Conservation (phyloP, 2,329 filamentous ascomycete genomes). For the Beauveria rudraprayagi region DNA sequence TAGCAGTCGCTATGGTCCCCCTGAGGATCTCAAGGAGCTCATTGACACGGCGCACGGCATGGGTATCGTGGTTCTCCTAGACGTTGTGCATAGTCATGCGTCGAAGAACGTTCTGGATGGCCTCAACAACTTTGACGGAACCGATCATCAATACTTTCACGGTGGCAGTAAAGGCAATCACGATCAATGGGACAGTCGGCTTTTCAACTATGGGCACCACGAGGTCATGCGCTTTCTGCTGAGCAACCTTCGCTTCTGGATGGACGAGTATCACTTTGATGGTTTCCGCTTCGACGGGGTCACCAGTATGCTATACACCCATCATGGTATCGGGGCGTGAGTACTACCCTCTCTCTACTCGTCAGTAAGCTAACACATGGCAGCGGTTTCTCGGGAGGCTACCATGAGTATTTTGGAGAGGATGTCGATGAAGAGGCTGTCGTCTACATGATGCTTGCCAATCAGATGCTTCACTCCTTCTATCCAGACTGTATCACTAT, state of each 20-base stretch:
- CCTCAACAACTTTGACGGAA: constrained; percentile 90
- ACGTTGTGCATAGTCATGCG: constrained; percentile 95
- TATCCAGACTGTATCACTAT: constrained; percentile 87
- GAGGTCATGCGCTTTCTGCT: constrained; percentile 94
- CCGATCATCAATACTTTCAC: constrained; percentile 94
- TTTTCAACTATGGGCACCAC: constrained; percentile 95
- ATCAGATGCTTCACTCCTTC: constrained; percentile 86
- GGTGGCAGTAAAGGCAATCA: constrained; percentile 75
- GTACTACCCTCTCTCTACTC: constrained; percentile 24
- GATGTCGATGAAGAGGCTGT: constrained; percentile 88
- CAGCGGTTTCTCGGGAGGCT: constrained; percentile 92
- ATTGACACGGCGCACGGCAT: constrained; percentile 90
- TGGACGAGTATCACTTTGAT: constrained; percentile 96
- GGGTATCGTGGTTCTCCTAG: constrained; percentile 83
- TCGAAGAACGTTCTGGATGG: constrained; percentile 96
- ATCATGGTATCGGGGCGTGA: constrained; percentile 95
- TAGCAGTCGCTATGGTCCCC: constrained; percentile 87
- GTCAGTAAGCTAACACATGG: constrained; percentile 18
- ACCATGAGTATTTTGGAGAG: constrained; percentile 93
- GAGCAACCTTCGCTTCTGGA: constrained; percentile 96
- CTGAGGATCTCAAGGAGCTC: constrained; percentile 92
- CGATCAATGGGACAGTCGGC: constrained; percentile 88
- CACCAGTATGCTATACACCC: constrained; percentile 93
- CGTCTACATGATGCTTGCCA: constrained; percentile 91
- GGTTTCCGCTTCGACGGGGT: constrained; percentile 98